phyloP scores from a whole-genome alignment of 2,329 filamentous ascomycete genomes.

The Ophiocordyceps robertsii region DNA sequence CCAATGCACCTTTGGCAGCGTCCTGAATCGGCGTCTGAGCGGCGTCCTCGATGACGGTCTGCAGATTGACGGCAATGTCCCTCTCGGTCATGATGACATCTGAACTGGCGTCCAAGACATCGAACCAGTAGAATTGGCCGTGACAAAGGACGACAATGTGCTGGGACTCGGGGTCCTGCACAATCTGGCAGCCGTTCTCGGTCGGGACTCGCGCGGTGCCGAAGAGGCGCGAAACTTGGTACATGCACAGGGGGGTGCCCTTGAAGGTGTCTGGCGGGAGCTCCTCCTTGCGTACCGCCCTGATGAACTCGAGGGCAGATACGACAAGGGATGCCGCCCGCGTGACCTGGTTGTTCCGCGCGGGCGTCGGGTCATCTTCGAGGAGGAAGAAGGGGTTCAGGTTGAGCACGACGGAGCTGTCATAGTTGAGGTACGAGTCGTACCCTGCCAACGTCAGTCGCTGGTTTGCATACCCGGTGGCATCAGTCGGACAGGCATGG shows the following conservation, averaged over 20 bases:
- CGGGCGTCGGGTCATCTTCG: constrained; percentile 93
- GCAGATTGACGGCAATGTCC: constrained; percentile 80
- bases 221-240: constrained; percentile 91
- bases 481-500: constrained; percentile 7
- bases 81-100: constrained; percentile 96
- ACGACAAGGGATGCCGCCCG: constrained; percentile 83
- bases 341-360: constrained; percentile 91
- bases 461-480: not conserved
- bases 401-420: constrained; percentile 94
- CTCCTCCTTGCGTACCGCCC: constrained; percentile 86
- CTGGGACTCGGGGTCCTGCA: constrained; percentile 84
- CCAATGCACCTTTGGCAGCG: constrained; percentile 86
- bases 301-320: constrained; percentile 81
- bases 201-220: constrained; percentile 91
- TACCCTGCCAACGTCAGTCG: constrained; percentile 53
- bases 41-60: constrained; percentile 86
- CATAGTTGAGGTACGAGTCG: constrained; percentile 94
- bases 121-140: constrained; percentile 98
- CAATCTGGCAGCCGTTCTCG: constrained; percentile 88
- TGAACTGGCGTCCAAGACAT: constrained; percentile 85
- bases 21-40: constrained; percentile 82
- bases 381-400: constrained; percentile 95
- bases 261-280: constrained; percentile 77
- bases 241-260: constrained; percentile 87
- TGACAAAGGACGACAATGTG: constrained; percentile 89